Evolutionary conservation across 2,329 filamentous ascomycete species (phyloP), one percentile per base, ranked within the genome.

Genomic region (Blumeriella jaapii): DNA sequence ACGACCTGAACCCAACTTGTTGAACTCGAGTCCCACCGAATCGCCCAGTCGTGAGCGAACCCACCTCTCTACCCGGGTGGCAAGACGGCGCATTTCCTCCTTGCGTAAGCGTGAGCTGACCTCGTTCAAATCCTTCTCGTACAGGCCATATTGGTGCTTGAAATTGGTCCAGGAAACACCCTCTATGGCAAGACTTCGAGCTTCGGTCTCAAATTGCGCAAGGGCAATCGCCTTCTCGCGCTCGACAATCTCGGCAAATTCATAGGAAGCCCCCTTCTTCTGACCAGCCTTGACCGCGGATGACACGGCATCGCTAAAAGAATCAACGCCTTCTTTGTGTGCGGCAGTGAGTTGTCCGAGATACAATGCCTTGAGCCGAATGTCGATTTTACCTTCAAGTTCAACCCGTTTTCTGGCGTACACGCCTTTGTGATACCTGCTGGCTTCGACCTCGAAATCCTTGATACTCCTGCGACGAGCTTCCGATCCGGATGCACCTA

Each of bases 341-440:
- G 83, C 82, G 3, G 87, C 85, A 13, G 73, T 72, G 25, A 98
- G 67, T 55, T 98, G 91, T n/a, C 82, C 82, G 33, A 82, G 74
- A 61, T 91, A 95, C 8, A 98, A 68, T 1, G 78, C 66, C 64
- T 93, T 96, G 34, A 98, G 69, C 20, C 91, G 74, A n/a, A 74
- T 68, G 55, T 96, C 91, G 24, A 95, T 71, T 61, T 94, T 95
- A 51, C 65, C 66, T 56, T 91, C 83, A 6, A 98, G 69, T 55
- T 98, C 91, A 2, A 74, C 68, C 44, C 76, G 75, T 63, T 98
- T 98, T 39, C 83, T 74, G 46, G 75, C 69, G 59, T 91, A 98
- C 11, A 98, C 91, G 12, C 81, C 86, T 63, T 96, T 96, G 67
- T 96, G 91, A 57, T 98, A 98, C 44, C 91, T 72, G 56, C 87